Conservation (phyloP, 441 rosid genomes). For the Sinapis alba region DNA sequence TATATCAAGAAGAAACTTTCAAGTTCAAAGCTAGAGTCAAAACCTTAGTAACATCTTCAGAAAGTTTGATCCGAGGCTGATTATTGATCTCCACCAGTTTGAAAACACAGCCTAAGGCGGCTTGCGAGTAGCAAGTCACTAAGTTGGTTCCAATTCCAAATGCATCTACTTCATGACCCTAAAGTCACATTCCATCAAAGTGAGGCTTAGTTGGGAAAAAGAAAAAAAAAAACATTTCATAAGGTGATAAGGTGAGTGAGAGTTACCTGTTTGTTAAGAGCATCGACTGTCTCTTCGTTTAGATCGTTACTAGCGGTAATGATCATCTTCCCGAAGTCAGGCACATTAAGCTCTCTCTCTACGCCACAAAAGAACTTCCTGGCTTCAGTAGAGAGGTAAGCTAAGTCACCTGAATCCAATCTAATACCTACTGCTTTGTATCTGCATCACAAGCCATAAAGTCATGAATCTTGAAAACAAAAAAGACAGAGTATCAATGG, state of each 20-base stretch:
- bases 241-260: constrained; percentile 10
- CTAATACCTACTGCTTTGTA: constrained; percentile 87
- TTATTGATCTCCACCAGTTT: constrained; percentile 90
- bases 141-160: constrained; percentile 89
- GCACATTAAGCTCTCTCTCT: constrained; percentile 72
- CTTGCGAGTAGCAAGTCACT: constrained; percentile 90
- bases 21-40: not conserved
- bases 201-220: not conserved
- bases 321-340: constrained; percentile 68
- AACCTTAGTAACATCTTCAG: constrained; percentile 78
- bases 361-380: constrained; percentile 67
- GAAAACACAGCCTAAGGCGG: constrained; percentile 94
- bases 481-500: not conserved
- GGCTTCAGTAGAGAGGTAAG: constrained; percentile 74
- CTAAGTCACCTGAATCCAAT: constrained; percentile 92
- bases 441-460: constrained; percentile 42
- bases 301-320: constrained; percentile 96
- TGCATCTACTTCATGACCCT: constrained; percentile 58
- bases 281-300: constrained; percentile 94
- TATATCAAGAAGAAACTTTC: not conserved
- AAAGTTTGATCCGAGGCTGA: constrained; percentile 95
- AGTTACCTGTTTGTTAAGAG: constrained; percentile 87
- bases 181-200: not conserved
- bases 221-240: not conserved
- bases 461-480: not conserved